Evolutionary conservation across 441 rosid genomes (phyloP), one percentile per base, ranked within the genome.

Genomic region (Eutrema salsugineum): DNA sequence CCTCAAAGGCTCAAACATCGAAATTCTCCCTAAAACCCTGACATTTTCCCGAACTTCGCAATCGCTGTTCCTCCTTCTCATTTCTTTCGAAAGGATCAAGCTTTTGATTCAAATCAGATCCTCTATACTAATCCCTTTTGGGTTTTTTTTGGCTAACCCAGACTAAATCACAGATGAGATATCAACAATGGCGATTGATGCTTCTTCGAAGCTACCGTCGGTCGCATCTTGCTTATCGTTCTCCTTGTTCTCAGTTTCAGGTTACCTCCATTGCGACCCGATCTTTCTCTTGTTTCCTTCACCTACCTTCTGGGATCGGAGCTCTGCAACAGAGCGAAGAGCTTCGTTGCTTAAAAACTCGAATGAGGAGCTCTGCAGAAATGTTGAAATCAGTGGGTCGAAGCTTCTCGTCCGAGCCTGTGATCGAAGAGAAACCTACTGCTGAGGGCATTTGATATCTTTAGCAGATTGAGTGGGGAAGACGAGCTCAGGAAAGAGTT

Each of bases 131-230:
- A 36, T 27, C 20, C 51, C 54, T 35, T 68, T 20, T 55, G 6
- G n/a, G n/a, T n/a, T 11, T 5, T 28, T 2, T 51, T 9, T 30
- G 2, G 36, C 17, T 9, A n/a, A 50, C 54, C 33, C 71, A 49
- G 27, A n/a, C 51, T 42, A 35, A 65, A 22, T 50, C 49, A 35
- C 38, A 71, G 60, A 86, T 87, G 97, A 85, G 89, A 81, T 73
- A 76, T 58, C 82, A 82, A 72, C 84, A 82, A 75, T 88, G 88
- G 88, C 82, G 91, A 20, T 66, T 81, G 14, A 69, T 85, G 48
- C 84, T 84, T 58, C 75, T 71, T 68, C 85, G 88, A 55, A 83
- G 57, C 63, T 74, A 42, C 75, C 57, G 39, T 73, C 81, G 69
- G 2, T 80, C 80, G 19, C 79, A 70, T 66, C 63, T 59, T 66